Conservation (phyloP, 192 early-diverging fungal genomes). For the Mortierella claussenii region DNA sequence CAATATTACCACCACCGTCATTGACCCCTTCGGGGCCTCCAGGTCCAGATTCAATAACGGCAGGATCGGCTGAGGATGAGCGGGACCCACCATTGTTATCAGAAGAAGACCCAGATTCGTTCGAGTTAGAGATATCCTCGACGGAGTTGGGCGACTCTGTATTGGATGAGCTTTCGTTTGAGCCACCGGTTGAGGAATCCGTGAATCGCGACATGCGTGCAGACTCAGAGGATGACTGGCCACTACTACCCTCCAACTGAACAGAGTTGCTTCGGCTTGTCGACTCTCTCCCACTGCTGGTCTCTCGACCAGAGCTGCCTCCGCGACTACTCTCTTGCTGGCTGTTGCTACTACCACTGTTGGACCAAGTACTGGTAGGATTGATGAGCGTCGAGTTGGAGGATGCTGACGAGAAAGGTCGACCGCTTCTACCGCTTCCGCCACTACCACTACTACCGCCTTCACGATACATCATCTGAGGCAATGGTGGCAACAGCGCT, state of each 20-base stretch:
- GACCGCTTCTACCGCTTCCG: neutral
- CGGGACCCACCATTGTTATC: constrained; percentile 15
- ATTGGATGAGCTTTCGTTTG: constrained; percentile 39
- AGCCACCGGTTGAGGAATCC: neutral
- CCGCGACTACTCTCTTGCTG: constrained; percentile 22
- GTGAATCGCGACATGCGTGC: constrained; percentile 16
- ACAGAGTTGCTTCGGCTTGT: constrained; percentile 7
- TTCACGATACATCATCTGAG: neutral
- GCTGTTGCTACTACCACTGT: constrained; percentile 21
- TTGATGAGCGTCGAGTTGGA: constrained; percentile 43
- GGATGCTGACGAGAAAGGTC: constrained; percentile 22
- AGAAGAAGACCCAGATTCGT: constrained; percentile 35
- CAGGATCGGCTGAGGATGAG: constrained; percentile 10
- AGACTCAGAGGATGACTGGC: constrained; percentile 5
- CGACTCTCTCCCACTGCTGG: constrained; percentile 7
- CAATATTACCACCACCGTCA: neutral
- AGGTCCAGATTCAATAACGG: neutral
- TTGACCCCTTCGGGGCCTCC: neutral
- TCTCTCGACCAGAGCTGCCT: constrained; percentile 21
- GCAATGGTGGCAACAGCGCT: neutral
- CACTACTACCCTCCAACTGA: constrained; percentile 9
- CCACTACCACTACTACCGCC: neutral
- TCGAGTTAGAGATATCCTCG: constrained; percentile 37
- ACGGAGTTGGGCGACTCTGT: constrained; percentile 35
- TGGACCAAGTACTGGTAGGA: neutral